Percentiles rank a stretch among this genome's conserved stretches.
These are phyloP conservation scores for Apiospora saccharicola DNA, from an alignment of 2,329 filamentous ascomycete species.

Conservation along the genomic window DNA sequence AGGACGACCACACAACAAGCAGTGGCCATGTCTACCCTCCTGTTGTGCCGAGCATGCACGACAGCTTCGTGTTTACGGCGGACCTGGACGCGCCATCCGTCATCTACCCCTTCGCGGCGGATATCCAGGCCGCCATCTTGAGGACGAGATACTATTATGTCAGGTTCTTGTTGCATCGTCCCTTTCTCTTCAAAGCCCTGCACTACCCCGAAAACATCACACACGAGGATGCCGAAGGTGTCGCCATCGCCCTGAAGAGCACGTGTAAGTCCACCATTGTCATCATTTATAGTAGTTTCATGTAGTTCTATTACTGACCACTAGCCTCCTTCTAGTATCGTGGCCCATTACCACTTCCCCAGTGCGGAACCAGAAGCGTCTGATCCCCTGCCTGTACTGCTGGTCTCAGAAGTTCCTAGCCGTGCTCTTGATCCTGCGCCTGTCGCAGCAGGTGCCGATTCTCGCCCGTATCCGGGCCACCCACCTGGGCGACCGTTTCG, in stretches of 20 bases:
- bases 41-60: constrained; percentile 37
- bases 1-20: constrained; percentile 48
- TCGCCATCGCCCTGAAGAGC: constrained; percentile 63
- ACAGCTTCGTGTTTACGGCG: constrained; percentile 52
- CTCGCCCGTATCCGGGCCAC: constrained; percentile 57
- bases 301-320: background rate
- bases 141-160: constrained; percentile 66
- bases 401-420: constrained; percentile 70
- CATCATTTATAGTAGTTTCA: background rate
- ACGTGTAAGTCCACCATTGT: constrained; percentile 38
- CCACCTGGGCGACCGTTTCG: constrained; percentile 57
- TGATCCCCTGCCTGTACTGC: constrained; percentile 66
- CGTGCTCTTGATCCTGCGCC: constrained; percentile 62
- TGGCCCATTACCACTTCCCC: constrained; percentile 69
- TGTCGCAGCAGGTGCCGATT: constrained; percentile 59
- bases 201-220: constrained; percentile 63
- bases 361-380: constrained; percentile 62
- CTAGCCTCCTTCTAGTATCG: constrained; percentile 43
- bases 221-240: constrained; percentile 60
- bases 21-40: constrained; percentile 31
- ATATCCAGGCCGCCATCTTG: constrained; percentile 63
- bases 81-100: constrained; percentile 46
- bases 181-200: constrained; percentile 66
- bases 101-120: constrained; percentile 58
- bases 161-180: constrained; percentile 64